Evolutionary conservation across 2,329 filamentous ascomycete genomes (phyloP).

Genomic region (Dactylellina haptotyla): DNA sequence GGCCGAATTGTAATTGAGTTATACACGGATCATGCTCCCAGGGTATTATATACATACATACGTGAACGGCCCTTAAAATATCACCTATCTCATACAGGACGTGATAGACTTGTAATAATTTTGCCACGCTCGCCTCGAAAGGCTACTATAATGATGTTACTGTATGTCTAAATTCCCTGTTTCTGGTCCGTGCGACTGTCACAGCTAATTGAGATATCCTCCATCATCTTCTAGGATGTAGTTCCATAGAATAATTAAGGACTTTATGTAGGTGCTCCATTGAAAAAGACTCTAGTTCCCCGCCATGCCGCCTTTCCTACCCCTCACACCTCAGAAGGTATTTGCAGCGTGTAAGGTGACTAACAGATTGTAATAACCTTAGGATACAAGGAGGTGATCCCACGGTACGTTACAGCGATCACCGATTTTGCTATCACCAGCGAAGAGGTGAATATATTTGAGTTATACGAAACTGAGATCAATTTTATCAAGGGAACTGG

Average conservation of each 20-base stretch:
- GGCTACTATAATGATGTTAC: conserved; percentile 88
- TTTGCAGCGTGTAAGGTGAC: too few species aligned
- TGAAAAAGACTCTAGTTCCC: neutral
- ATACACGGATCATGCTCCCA: conserved; percentile 87
- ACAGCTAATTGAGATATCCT: conserved; percentile 19
- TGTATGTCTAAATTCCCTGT: conserved; percentile 48
- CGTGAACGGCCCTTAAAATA: too few species aligned
- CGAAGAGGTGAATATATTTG: neutral
- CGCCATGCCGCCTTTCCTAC: neutral
- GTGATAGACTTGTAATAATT: conserved; percentile 88
- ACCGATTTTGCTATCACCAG: neutral
- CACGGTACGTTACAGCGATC: conserved; percentile 67
- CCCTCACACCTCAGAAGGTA: neutral
- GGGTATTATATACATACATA: too few species aligned
- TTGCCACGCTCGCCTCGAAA: conserved; percentile 78
- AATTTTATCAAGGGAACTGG: conserved; percentile 73
- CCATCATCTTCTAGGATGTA: neutral
- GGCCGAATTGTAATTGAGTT: conserved; percentile 87
- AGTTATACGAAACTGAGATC: neutral
- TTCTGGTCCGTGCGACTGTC: neutral
- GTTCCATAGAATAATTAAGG: conserved; percentile 93
- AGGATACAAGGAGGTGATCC: conserved; percentile 80
- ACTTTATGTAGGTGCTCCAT: conserved; percentile 76
- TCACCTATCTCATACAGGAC: too few species aligned
- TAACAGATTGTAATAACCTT: neutral